Percentiles rank a stretch among this genome's conserved stretches.
These are phyloP conservation scores for Sphaceloma murrayae DNA, from an alignment of 2,329 filamentous ascomycete species.

Conservation along the genomic window DNA sequence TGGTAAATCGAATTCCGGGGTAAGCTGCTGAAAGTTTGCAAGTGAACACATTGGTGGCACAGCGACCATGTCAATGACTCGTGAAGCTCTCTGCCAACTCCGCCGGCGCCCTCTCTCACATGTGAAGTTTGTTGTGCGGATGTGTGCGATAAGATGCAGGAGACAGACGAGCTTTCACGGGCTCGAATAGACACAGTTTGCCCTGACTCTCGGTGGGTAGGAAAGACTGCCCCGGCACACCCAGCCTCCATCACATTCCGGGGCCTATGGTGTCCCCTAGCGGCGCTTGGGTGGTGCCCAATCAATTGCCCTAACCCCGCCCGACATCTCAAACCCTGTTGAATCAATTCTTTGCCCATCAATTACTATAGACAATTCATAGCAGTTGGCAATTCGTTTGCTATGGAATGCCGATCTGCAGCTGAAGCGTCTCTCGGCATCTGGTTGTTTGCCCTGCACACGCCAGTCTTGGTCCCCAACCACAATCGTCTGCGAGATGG, in stretches of 20 bases:
- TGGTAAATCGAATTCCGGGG: slow-evolving; percentile 11
- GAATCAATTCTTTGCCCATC: too few species aligned
- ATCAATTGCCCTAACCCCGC: background rate
- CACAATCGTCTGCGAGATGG: too few species aligned
- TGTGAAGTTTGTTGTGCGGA: background rate
- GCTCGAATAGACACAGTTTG: too few species aligned
- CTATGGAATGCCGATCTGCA: too few species aligned
- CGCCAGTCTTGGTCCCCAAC: too few species aligned
- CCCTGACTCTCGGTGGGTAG: too few species aligned
- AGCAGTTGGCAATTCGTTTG: background rate
- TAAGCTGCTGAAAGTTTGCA: slow-evolving; percentile 6
- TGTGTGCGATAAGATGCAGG: background rate
- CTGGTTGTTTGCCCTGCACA: too few species aligned
- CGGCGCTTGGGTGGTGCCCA: slow-evolving; percentile 9
- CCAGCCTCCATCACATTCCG: background rate
- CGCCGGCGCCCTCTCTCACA: slow-evolving; percentile 1
- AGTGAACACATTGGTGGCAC: slow-evolving; percentile 9
- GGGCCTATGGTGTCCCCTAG: background rate
- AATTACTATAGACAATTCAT: too few species aligned
- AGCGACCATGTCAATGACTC: slow-evolving; percentile 6
- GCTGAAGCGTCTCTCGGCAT: too few species aligned
- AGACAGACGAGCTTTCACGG: background rate
- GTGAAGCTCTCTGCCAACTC: background rate
- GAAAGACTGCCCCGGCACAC: background rate
- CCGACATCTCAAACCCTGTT: background rate